Conservation (phyloP, 495 filamentous ascomycete genomes). For the Ramalina intermedia region DNA sequence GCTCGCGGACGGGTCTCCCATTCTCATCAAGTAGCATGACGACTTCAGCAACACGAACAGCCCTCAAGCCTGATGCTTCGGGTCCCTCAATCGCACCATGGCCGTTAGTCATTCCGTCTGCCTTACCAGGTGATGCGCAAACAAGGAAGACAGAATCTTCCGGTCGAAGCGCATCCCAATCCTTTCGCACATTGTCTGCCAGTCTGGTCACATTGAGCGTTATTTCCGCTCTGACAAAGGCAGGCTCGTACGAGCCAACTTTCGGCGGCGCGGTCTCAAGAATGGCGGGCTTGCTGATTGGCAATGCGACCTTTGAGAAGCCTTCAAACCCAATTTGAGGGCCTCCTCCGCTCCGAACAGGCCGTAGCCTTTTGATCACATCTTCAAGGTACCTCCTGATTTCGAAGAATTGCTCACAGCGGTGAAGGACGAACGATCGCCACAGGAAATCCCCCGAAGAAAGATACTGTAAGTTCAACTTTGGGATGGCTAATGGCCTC, state of each 20-base stretch:
- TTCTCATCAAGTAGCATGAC: constrained; percentile 81
- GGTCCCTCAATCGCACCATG: constrained; percentile 33
- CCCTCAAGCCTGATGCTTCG: constrained; percentile 48
- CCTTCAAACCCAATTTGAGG: constrained; percentile 59
- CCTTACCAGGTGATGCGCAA: constrained; percentile 46
- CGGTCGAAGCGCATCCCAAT: constrained; percentile 82
- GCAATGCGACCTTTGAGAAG: constrained; percentile 82
- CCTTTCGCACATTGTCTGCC: constrained; percentile 55
- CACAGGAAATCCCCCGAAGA: constrained; percentile 92
- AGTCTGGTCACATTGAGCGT: constrained; percentile 72
- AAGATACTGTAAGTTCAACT: constrained; percentile 89
- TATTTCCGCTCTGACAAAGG: constrained; percentile 74
- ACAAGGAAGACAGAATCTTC: constrained; percentile 87
- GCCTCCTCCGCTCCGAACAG: constrained; percentile 45
- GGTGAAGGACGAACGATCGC: constrained; percentile 77
- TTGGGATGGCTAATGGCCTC: constrained; percentile 78
- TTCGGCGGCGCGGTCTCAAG: constrained; percentile 71
- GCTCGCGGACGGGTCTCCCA: constrained; percentile 58
- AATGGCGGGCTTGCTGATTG: constrained; percentile 75
- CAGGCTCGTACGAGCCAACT: constrained; percentile 77
- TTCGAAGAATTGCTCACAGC: constrained; percentile 86
- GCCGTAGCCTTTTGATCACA: constrained; percentile 61
- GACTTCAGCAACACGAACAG: constrained; percentile 72
- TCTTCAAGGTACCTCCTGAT: constrained; percentile 85
- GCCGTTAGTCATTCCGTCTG: constrained; percentile 39